Base-by-base conservation (phyloP, 2,329 filamentous ascomycete genomes). In the Cladosporium sp. region DNA sequence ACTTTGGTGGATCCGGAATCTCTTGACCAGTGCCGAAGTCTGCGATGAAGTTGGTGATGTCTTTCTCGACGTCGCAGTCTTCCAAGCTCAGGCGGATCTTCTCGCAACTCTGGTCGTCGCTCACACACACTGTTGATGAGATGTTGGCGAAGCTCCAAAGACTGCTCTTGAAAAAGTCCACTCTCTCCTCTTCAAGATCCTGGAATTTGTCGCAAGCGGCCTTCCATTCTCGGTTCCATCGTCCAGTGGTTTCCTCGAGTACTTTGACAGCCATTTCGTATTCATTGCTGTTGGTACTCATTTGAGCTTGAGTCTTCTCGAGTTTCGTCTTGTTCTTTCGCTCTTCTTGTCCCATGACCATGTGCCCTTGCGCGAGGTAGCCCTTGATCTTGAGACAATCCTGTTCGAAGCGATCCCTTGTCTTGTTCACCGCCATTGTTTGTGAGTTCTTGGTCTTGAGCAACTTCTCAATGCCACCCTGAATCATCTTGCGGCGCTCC, bases 331-430 rank as follows among this genome's bases (percentile, higher is more conserved):
- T 99, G 79, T 99, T 99, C 81, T 97, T 97, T 30, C 95, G 88
- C 81, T 99, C 95, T 77, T 99, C 95, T 73, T 99, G 95, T 16
- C 95, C 95, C 95, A 99, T 99, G 65, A 99, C 95, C 95, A 99
- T 99, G 77, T 99, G 96, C 11, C 95, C 95, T 79, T 99, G 95
- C 4, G 96, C 95, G 5, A 99, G 87, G 75, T 99, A 99, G 46
- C 95, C 95, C 79, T 99, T 99, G 78, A 99, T 98, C 77, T 97
- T 95, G 53, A 99, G 84, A 76, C 94, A 98, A 72, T 99, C 96
- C 78, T 99, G 94, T 79, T 99, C 95, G 76, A 96, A 99, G 58
- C 90, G 90, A 79, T 99, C 95, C 70, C 95, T 87, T 18, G 93
- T 91, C 86, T 99, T 99, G 81, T 97, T 98, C 58, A 98, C 93